phyloP scores from a whole-genome alignment of 805 yeast species.

The Candida ortonii region DNA sequence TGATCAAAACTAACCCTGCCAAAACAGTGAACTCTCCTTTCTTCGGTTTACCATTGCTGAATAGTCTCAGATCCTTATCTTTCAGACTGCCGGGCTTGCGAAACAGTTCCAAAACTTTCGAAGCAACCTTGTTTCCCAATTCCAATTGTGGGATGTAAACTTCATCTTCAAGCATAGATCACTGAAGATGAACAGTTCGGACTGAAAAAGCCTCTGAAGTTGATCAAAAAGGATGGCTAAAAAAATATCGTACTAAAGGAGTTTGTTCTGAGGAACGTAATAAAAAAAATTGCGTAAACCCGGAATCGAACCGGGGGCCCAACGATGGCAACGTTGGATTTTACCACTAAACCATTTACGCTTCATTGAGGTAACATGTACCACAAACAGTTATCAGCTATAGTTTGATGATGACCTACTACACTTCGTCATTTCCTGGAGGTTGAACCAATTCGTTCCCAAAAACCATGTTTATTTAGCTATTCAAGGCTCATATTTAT shows the following conservation, averaged over 20 bases:
- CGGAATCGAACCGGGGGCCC: slow-evolving; percentile 30
- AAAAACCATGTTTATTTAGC: too few relatives aligned
- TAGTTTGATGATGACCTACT: too few relatives aligned
- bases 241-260: not conserved
- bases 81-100: slow-evolving; percentile 11
- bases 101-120: slow-evolving; percentile 14
- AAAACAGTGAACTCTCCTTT: slow-evolving; percentile 84
- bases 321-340: slow-evolving; percentile 27
- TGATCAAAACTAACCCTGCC: slow-evolving; percentile 61
- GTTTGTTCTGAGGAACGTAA: too few relatives aligned
- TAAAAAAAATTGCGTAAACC: slow-evolving; percentile 23
- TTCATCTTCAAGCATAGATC: slow-evolving; percentile 2
- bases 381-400: too few relatives aligned
- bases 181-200: too few relatives aligned
- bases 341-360: slow-evolving; percentile 28
- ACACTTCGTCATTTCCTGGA: not conserved
- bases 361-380: too few relatives aligned
- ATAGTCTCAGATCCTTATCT: slow-evolving; percentile 9
- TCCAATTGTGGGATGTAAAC: slow-evolving; percentile 1
- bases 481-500: slow-evolving; percentile 18
- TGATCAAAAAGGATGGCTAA: slow-evolving; percentile 2
- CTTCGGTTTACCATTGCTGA: slow-evolving; percentile 46
- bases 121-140: slow-evolving; percentile 19
- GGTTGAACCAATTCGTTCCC: not conserved
- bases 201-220: slow-evolving; percentile 2